Percentiles rank a stretch among this genome's conserved stretches.
phyloP scores from a whole-genome alignment of 108 stramenopile genomes.

The Nannochloropsis gaditana region DNA sequence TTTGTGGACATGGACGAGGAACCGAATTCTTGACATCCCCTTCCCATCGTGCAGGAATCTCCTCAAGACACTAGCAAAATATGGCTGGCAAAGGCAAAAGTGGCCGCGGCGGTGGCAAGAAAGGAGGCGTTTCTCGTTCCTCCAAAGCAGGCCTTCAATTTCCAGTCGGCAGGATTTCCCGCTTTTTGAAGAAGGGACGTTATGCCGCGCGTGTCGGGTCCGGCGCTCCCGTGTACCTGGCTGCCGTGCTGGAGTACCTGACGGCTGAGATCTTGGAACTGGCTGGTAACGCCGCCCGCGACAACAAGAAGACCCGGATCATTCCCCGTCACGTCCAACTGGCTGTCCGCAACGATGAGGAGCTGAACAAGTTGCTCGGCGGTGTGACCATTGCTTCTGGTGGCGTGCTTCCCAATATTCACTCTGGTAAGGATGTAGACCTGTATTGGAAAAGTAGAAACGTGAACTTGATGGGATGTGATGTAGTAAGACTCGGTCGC shows the following conservation, averaged over 20 bases:
- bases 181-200: constrained; percentile 83
- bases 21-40: not conserved
- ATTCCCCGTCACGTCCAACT: constrained; percentile 88
- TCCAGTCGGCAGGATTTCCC: constrained; percentile 88
- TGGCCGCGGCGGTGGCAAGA: constrained; percentile 64
- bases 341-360: constrained; percentile 92
- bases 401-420: constrained; percentile 93
- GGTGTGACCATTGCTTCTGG: constrained; percentile 85
- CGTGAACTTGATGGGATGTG: too few species aligned
- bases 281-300: constrained; percentile 89
- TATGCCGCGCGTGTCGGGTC: constrained; percentile 86
- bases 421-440: constrained; percentile 57
- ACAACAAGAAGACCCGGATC: constrained; percentile 92
- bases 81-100: constrained; percentile 59
- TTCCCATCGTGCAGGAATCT: not conserved
- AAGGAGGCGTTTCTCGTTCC: constrained; percentile 62
- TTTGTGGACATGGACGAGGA: not conserved
- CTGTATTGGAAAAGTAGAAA: too few species aligned
- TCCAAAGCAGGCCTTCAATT: constrained; percentile 62
- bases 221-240: constrained; percentile 88
- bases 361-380: constrained; percentile 85
- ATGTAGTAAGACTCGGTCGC: too few species aligned
- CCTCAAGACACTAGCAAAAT: not conserved
- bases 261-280: constrained; percentile 88
- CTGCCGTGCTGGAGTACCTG: constrained; percentile 88